Conservation (phyloP, 2,329 filamentous ascomycete species). For the Delphinella strobiligena region DNA sequence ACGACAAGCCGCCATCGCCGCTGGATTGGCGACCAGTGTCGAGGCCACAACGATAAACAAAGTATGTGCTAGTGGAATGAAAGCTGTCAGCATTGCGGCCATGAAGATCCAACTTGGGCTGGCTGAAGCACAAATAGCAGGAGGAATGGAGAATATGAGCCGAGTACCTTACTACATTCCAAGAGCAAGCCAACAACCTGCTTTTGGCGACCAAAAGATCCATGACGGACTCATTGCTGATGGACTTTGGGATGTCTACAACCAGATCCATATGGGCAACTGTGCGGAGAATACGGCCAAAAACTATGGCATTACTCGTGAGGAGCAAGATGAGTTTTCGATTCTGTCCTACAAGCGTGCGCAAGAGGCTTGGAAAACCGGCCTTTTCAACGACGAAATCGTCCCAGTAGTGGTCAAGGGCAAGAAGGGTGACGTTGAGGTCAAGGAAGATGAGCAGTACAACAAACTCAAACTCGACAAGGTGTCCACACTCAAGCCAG, state of each 20-base stretch:
- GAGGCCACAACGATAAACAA: conserved; percentile 96
- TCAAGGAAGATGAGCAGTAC: conserved; percentile 81
- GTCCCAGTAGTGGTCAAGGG: conserved; percentile 74
- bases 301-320: conserved; percentile 65
- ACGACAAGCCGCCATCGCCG: conserved; percentile 79
- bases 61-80: conserved; percentile 90
- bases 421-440: conserved; percentile 68
- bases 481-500: conserved; percentile 74
- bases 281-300: conserved; percentile 93
- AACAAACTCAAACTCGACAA: conserved; percentile 79
- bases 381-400: conserved; percentile 80
- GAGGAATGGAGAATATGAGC: conserved; percentile 98
- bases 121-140: conserved; percentile 77
- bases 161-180: conserved; percentile 83
- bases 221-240: conserved; percentile 92
- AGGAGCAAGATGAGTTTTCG: conserved; percentile 85
- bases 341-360: conserved; percentile 81
- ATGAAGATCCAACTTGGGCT: conserved; percentile 91
- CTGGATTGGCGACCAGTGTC: conserved; percentile 45
- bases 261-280: conserved; percentile 95
- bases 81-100: conserved; percentile 79
- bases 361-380: conserved; percentile 75
- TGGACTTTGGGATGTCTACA: conserved; percentile 91
- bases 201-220: conserved; percentile 78
- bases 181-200: conserved; percentile 66